phyloP scores from a whole-genome alignment of 495 filamentous ascomycete genomes.

The Saxophila tyrrhenica region DNA sequence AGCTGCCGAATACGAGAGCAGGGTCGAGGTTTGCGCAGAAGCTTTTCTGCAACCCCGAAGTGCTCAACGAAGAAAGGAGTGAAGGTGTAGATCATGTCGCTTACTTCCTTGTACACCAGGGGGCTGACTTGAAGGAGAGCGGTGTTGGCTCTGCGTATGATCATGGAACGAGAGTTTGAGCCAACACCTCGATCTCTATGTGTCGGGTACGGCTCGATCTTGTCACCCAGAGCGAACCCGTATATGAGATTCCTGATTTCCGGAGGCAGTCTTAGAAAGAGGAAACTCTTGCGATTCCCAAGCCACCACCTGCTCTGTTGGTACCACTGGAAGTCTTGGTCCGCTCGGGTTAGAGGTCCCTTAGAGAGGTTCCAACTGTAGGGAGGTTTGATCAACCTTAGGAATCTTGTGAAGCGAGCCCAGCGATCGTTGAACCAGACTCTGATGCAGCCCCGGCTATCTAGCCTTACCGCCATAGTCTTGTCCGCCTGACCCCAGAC shows the following conservation, averaged over 20 bases:
- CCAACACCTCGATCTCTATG: neutral
- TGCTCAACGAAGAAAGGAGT: conserved; percentile 7
- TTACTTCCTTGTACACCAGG: conserved; percentile 6
- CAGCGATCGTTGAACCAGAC: neutral
- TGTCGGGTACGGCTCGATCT: conserved; percentile 12
- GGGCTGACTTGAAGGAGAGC: neutral
- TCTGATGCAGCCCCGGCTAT: neutral
- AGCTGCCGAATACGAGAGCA: conserved; percentile 5
- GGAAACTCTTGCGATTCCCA: conserved; percentile 12
- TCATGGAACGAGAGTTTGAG: neutral
- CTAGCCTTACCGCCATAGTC: neutral
- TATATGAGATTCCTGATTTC: conserved; percentile 19
- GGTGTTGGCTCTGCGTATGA: neutral
- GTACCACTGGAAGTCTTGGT: neutral
- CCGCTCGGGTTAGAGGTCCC: no score
- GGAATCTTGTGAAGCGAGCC: neutral
- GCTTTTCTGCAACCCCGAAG: neutral
- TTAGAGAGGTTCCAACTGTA: no score
- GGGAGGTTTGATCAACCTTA: neutral
- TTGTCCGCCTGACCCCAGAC: neutral
- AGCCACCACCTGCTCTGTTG: conserved; percentile 12
- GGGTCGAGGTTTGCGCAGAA: neutral
- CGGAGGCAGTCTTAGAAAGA: conserved; percentile 9
- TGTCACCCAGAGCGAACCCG: conserved; percentile 1
- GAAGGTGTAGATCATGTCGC: conserved; percentile 1